phyloP scores from a whole-genome alignment of 768 basidiomycete genomes.

The Psilocybe cubensis region DNA sequence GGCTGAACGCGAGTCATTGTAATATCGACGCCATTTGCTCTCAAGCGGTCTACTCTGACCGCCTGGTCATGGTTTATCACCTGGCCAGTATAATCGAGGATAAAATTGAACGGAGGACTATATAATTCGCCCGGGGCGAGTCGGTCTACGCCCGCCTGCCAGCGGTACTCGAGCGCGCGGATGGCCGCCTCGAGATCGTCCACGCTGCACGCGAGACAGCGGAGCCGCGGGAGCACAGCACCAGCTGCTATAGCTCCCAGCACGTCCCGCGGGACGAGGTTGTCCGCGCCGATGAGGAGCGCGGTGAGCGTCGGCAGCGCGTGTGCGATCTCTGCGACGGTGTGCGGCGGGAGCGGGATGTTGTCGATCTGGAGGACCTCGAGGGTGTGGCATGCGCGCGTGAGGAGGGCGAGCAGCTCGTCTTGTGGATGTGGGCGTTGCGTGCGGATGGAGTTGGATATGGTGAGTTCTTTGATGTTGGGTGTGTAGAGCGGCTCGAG shows the following conservation, averaged over 20 bases:
- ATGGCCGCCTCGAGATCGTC: slow-evolving; percentile 1
- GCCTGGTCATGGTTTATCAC: slow-evolving; percentile 4
- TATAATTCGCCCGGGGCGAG: background rate
- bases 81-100: slow-evolving; percentile 2
- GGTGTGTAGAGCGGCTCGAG: slow-evolving; percentile 2
- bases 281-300: slow-evolving; percentile 2
- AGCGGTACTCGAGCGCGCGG: slow-evolving; percentile 1
- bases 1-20: background rate
- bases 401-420: slow-evolving; percentile 3
- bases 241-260: background rate
- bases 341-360: background rate
- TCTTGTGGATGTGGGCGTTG: background rate
- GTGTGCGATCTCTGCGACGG: background rate
- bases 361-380: slow-evolving; percentile 6
- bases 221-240: background rate
- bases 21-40: background rate
- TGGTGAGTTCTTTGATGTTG: slow-evolving; percentile 1
- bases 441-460: background rate
- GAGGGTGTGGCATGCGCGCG: background rate
- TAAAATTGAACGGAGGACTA: background rate
- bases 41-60: slow-evolving; percentile 3
- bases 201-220: background rate
- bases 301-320: slow-evolving; percentile 1
- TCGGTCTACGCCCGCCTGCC: background rate
- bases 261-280: background rate